Evolutionary conservation across 192 early-diverging fungal species (phyloP).

Genomic region (Entrophospora sp.): DNA sequence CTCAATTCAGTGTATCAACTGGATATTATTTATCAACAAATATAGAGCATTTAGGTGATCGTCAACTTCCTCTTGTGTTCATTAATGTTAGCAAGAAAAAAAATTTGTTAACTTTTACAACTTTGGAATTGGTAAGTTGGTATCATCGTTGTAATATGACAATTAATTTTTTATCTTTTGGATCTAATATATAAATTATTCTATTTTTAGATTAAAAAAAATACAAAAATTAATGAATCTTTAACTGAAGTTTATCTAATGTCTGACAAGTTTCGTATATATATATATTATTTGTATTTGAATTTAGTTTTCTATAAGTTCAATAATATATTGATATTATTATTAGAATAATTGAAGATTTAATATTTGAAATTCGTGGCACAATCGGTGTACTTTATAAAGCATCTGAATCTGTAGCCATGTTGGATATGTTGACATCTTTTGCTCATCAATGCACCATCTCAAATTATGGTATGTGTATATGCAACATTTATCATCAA

Average conservation of each 20-base stretch:
- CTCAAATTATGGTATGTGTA: slow-evolving; percentile 42
- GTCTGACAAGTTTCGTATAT: slow-evolving; percentile 74
- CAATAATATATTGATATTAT: background rate
- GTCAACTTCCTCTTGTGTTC: slow-evolving; percentile 53
- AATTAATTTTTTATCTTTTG: background rate
- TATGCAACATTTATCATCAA: slow-evolving; percentile 17
- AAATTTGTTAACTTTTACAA: slow-evolving; percentile 59
- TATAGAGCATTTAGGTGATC: slow-evolving; percentile 31
- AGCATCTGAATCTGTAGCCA: slow-evolving; percentile 62
- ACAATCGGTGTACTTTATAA: slow-evolving; percentile 61
- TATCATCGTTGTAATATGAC: background rate
- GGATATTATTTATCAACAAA: slow-evolving; percentile 55
- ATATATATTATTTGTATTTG: slow-evolving; percentile 12
- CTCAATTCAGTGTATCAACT: slow-evolving; percentile 48
- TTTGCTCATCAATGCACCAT: slow-evolving; percentile 64
- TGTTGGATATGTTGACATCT: slow-evolving; percentile 69
- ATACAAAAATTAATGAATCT: slow-evolving; percentile 73
- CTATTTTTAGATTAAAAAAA: slow-evolving; percentile 54
- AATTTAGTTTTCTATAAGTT: background rate
- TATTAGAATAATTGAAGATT: slow-evolving; percentile 38
- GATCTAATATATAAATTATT: background rate
- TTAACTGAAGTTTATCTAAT: slow-evolving; percentile 75
- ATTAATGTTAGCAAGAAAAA: slow-evolving; percentile 64
- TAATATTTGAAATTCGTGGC: slow-evolving; percentile 40
- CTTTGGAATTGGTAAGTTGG: slow-evolving; percentile 70